These are phyloP conservation scores for Strobilomyces echinocephalus DNA, from an alignment of 768 basidiomycete genomes.

Conservation along the genomic window DNA sequence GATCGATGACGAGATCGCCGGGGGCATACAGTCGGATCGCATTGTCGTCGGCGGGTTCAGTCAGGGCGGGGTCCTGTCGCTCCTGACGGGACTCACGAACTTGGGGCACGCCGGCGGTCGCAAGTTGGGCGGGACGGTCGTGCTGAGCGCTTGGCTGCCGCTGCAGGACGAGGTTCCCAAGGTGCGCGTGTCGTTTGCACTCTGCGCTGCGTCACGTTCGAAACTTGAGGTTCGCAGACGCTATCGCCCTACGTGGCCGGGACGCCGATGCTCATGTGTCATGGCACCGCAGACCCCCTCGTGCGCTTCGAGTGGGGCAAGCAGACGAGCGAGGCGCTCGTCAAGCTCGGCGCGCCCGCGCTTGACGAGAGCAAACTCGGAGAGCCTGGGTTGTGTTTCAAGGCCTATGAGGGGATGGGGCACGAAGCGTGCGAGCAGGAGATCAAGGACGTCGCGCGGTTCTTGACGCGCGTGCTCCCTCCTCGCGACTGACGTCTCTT, in stretches of 20 bases:
- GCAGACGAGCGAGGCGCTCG: constrained; percentile 54
- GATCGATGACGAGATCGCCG: constrained; percentile 69
- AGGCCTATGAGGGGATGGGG: constrained; percentile 58
- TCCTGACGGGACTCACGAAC: constrained; percentile 47
- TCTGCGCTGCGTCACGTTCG: neutral
- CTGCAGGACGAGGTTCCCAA: constrained; percentile 2
- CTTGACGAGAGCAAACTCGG: constrained; percentile 26
- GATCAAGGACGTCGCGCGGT: constrained; percentile 62
- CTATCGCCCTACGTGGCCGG: constrained; percentile 51
- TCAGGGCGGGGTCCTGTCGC: constrained; percentile 76
- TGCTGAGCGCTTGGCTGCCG: too few species aligned
- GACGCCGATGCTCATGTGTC: constrained; percentile 85
- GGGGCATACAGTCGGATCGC: constrained; percentile 60
- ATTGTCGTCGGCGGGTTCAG: constrained; percentile 88
- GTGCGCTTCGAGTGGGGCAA: constrained; percentile 54
- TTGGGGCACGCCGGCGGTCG: neutral
- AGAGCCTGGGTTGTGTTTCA: constrained; percentile 57
- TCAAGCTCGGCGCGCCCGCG: constrained; percentile 45
- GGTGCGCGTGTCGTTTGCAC: neutral
- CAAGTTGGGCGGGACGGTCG: too few species aligned
- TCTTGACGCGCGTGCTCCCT: constrained; percentile 61
- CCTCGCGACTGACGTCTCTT: constrained; percentile 4
- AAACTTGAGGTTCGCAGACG: constrained; percentile 42
- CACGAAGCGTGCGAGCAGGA: constrained; percentile 65
- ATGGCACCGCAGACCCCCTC: constrained; percentile 72